These are phyloP conservation scores for Halenospora varia DNA, from an alignment of 495 filamentous ascomycete genomes.

Conservation along the genomic window DNA sequence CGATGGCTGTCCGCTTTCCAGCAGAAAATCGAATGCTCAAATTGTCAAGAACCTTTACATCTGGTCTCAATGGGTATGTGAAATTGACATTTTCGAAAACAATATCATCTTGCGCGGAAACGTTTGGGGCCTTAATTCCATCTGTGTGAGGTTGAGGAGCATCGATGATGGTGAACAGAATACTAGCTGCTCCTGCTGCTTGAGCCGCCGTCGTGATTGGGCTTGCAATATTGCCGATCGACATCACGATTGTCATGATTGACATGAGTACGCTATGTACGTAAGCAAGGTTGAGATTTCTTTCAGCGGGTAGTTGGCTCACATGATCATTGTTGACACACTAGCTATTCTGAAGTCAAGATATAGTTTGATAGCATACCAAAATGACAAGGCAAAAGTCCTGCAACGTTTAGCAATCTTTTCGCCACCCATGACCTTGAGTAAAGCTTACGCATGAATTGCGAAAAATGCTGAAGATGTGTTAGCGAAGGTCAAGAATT, in stretches of 20 bases:
- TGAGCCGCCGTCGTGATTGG: conserved; percentile 43
- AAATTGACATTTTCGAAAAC: conserved; percentile 56
- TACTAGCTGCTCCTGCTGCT: conserved; percentile 48
- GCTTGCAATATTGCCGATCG: conserved; percentile 44
- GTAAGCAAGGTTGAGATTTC: not conserved
- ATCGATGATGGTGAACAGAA: conserved; percentile 54
- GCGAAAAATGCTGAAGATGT: conserved; percentile 6
- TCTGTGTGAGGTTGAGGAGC: conserved; percentile 39
- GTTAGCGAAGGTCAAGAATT: conserved; percentile 6
- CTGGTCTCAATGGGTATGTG: conserved; percentile 59
- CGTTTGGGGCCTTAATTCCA: conserved; percentile 35
- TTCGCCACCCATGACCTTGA: not conserved
- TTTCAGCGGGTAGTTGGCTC: no score
- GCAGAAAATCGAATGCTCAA: conserved; percentile 56
- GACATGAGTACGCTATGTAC: conserved; percentile 45
- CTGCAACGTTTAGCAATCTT: conserved; percentile 6
- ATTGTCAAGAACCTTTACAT: conserved; percentile 51
- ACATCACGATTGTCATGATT: conserved; percentile 50
- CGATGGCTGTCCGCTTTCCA: conserved; percentile 81
- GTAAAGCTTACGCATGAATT: conserved; percentile 14
- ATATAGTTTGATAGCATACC: conserved; percentile 42
- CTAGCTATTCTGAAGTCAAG: conserved; percentile 35
- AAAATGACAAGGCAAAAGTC: conserved; percentile 37
- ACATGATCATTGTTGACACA: conserved; percentile 41
- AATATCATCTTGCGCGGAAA: conserved; percentile 48